Conservation (phyloP, 2,329 filamentous ascomycete species). For the Triangularia verruculosa region DNA sequence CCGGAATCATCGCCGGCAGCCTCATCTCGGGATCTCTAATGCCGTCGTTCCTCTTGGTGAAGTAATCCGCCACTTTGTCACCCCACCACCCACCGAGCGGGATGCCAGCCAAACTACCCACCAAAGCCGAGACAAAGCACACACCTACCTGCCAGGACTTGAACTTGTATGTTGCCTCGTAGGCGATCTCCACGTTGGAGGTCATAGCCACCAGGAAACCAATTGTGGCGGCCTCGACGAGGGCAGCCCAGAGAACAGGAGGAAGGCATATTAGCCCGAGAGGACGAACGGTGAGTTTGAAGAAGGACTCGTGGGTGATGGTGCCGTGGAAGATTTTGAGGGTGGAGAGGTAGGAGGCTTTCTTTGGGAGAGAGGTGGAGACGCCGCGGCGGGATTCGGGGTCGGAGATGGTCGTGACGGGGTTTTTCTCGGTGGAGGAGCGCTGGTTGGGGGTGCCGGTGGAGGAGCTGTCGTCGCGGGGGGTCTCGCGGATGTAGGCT, state of each 20-base stretch:
- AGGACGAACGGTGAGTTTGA: conserved; percentile 49
- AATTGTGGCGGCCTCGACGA: conserved; percentile 53
- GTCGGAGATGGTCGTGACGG: conserved; percentile 20
- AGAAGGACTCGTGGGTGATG: conserved; percentile 45
- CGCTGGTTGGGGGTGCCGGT: background rate
- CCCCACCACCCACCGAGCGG: conserved; percentile 47
- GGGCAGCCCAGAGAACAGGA: conserved; percentile 53
- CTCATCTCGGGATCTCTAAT: conserved; percentile 60
- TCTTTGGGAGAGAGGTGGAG: conserved; percentile 18
- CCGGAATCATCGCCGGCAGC: conserved; percentile 51
- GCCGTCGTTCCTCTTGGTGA: conserved; percentile 52
- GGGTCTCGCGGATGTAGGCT: conserved; percentile 39
- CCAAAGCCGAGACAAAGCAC: conserved; percentile 47
- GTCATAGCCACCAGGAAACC: conserved; percentile 55
- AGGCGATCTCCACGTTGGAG: conserved; percentile 49
- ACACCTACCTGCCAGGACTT: conserved; percentile 47
- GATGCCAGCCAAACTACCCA: conserved; percentile 49
- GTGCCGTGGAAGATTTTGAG: conserved; percentile 41
- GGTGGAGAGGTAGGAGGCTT: conserved; percentile 35
- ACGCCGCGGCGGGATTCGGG: conserved; percentile 19
- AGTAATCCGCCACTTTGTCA: conserved; percentile 46
- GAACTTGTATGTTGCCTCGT: conserved; percentile 41
- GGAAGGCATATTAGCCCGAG: conserved; percentile 49
- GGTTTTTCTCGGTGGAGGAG: conserved; percentile 20
- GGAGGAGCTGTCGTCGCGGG: conserved; percentile 6